These are phyloP conservation scores for Penicillium sp. DNA, from an alignment of 2,329 filamentous ascomycete species.

Conservation along the genomic window DNA sequence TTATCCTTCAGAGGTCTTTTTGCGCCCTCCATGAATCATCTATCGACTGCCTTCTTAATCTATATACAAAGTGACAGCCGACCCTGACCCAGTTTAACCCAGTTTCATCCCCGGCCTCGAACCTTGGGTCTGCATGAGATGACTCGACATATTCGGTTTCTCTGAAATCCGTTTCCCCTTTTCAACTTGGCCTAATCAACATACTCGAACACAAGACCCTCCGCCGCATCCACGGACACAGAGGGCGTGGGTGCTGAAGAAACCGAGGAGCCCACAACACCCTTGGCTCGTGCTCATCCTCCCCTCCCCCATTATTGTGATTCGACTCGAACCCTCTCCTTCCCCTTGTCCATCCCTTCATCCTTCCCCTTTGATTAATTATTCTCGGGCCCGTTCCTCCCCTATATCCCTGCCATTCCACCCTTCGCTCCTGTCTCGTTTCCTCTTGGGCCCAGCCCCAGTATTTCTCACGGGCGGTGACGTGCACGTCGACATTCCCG, in stretches of 20 bases:
- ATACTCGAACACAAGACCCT: neutral
- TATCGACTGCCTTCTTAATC: neutral
- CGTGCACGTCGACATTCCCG: slow-evolving; percentile 15
- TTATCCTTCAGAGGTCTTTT: neutral
- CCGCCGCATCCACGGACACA: neutral
- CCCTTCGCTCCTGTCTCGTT: neutral
- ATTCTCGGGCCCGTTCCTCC: slow-evolving; percentile 4
- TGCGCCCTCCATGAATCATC: neutral
- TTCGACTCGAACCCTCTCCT: neutral
- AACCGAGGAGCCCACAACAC: slow-evolving; percentile 2
- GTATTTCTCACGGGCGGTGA: slow-evolving; percentile 36
- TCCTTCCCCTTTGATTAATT: slow-evolving; percentile 1
- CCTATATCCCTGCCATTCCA: slow-evolving; percentile 8
- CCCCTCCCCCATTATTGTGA: neutral
- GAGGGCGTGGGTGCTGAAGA: neutral
- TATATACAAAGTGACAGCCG: slow-evolving; percentile 5
- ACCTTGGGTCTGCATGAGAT: slow-evolving; percentile 21
- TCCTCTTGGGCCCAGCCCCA: slow-evolving; percentile 34
- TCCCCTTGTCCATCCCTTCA: neutral
- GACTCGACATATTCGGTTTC: slow-evolving; percentile 3
- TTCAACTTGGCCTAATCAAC: neutral
- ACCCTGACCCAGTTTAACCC: slow-evolving; percentile 8
- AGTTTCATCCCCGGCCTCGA: slow-evolving; percentile 6
- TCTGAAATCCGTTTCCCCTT: neutral
- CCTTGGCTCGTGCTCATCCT: slow-evolving; percentile 1